phyloP scores from a whole-genome alignment of 2,329 filamentous ascomycete genomes.

The Taxawa tesnikishii region DNA sequence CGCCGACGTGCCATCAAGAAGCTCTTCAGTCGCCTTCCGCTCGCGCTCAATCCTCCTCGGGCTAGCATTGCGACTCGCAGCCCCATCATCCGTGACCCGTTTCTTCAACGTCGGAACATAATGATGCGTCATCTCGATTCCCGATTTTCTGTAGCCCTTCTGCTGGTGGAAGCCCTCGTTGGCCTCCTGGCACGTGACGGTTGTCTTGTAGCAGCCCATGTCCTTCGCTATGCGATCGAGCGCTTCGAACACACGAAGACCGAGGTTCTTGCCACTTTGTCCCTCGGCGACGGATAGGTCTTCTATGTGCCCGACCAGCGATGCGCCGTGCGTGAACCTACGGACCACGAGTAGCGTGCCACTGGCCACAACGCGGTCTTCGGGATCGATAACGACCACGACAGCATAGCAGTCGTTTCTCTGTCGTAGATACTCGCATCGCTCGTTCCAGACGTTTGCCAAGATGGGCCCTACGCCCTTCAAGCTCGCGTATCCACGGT shows the following conservation, averaged over 20 bases:
- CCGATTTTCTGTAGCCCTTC: conserved; percentile 7
- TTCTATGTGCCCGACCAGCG: conserved; percentile 9
- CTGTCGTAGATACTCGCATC: conserved; percentile 10
- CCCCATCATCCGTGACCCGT: conserved; percentile 1
- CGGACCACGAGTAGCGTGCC: conserved; percentile 13
- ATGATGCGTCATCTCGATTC: conserved; percentile 7
- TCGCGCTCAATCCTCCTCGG: neutral
- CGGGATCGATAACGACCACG: conserved; percentile 9
- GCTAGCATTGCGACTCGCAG: neutral
- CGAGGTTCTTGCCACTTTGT: conserved; percentile 14
- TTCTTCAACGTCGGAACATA: conserved; percentile 2
- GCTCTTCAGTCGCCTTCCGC: neutral
- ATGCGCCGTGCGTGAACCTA: conserved; percentile 11
- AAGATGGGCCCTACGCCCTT: conserved; percentile 5
- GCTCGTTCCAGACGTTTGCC: conserved; percentile 12
- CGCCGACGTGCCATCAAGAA: neutral
- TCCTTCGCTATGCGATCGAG: conserved; percentile 10
- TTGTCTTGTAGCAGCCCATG: conserved; percentile 12
- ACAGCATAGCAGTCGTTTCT: conserved; percentile 9
- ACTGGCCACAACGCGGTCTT: conserved; percentile 10
- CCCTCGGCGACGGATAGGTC: conserved; percentile 11
- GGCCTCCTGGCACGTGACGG: conserved; percentile 9
- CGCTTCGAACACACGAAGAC: conserved; percentile 12
- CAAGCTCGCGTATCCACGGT: conserved; percentile 10
- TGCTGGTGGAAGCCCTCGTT: conserved; percentile 13